phyloP scores from a whole-genome alignment of 768 basidiomycete species.

The Hygrophoropsis aurantiaca region DNA sequence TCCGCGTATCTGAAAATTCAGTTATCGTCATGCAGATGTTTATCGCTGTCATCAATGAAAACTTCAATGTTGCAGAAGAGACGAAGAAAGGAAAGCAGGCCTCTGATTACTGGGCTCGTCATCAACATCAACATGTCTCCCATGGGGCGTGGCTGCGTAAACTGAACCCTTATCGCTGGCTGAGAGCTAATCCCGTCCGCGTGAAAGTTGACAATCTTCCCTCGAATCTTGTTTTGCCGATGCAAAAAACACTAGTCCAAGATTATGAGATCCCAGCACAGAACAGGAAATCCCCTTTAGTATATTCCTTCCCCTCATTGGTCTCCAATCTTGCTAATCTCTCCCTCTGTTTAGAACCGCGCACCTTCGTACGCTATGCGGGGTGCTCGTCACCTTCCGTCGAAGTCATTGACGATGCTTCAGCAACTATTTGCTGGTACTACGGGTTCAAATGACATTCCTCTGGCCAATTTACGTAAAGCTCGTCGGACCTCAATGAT shows the following conservation, averaged over 20 bases:
- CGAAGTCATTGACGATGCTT: conserved; percentile 57
- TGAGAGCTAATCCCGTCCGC: conserved; percentile 70
- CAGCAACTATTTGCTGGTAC: conserved; percentile 68
- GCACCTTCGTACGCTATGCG: conserved; percentile 20
- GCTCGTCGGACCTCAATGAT: conserved; percentile 30
- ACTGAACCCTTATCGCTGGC: conserved; percentile 87
- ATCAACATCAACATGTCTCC: conserved; percentile 50
- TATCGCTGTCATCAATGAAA: conserved; percentile 96
- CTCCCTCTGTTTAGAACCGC: conserved; percentile 9
- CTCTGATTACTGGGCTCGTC: conserved; percentile 61
- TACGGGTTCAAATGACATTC: conserved; percentile 50
- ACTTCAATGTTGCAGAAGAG: conserved; percentile 91
- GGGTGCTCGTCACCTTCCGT: conserved; percentile 51
- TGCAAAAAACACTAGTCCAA: conserved; percentile 74
- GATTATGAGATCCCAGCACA: conserved; percentile 45
- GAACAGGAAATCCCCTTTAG: conserved; percentile 29
- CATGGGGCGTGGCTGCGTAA: conserved; percentile 60
- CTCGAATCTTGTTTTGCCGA: conserved; percentile 72
- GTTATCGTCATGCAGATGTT: conserved; percentile 95
- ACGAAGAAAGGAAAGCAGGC: conserved; percentile 82
- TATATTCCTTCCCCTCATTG: conserved; percentile 15
- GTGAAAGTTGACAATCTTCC: conserved; percentile 72
- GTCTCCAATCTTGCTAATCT: conserved; percentile 15
- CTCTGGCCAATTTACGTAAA: conserved; percentile 53
- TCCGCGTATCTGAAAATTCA: no score